Percentiles rank a stretch among this genome's conserved stretches.
Evolutionary conservation across 352 stramenopile species (phyloP).

Genomic region (Pythium sp.): DNA sequence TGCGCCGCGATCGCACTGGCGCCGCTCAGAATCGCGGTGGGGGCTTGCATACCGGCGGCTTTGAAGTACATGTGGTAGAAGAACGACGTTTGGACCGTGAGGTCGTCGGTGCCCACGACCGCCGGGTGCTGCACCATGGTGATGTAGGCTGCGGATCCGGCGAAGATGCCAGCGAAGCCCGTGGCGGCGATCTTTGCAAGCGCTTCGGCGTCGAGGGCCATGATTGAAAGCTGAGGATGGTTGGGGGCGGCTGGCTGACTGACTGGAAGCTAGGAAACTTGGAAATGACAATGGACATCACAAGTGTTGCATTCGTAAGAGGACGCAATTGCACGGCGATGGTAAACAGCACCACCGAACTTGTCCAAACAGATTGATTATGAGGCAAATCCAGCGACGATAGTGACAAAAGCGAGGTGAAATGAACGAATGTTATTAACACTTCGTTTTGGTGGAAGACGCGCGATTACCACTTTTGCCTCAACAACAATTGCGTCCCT

Average conservation of each 20-base stretch:
- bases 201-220: slow-evolving; percentile 6
- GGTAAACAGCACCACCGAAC: no score
- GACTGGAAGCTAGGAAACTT: neutral
- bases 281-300: neutral
- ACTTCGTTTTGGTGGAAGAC: no score
- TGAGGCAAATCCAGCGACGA: no score
- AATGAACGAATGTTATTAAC: no score
- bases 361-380: no score
- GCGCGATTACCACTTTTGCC: no score
- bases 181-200: slow-evolving; percentile 19
- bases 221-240: neutral
- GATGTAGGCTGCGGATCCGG: slow-evolving; percentile 32
- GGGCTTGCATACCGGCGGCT: slow-evolving; percentile 21
- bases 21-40: slow-evolving; percentile 22
- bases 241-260: neutral
- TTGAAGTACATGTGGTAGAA: slow-evolving; percentile 29
- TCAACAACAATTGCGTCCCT: no score
- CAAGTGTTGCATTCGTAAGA: neutral
- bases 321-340: no score
- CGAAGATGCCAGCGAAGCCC: slow-evolving; percentile 24
- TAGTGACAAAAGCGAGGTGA: no score
- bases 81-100: slow-evolving; percentile 19
- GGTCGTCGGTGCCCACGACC: slow-evolving; percentile 9
- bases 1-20: slow-evolving; percentile 20
- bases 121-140: slow-evolving; percentile 34